Evolutionary conservation across 202 grass and related monocot species (phyloP).

Genomic region (Dendrocalamus latiflorus): DNA sequence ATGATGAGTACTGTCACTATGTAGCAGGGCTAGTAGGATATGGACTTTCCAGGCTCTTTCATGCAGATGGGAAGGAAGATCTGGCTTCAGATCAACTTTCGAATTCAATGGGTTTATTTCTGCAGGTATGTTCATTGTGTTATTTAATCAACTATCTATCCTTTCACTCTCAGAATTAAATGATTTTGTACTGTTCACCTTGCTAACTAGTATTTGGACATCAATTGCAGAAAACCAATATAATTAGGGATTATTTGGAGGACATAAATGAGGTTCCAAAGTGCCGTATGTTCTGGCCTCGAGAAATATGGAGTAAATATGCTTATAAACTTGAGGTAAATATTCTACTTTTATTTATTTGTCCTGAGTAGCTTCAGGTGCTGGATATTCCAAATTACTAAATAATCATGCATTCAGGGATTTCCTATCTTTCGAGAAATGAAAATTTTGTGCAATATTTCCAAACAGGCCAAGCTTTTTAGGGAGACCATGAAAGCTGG

Average conservation of each 20-base stretch:
- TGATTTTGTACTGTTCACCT: not conserved
- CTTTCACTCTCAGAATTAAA: not conserved
- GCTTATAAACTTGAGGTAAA: conserved; percentile 80
- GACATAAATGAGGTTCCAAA: conserved; percentile 96
- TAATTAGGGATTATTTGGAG: conserved; percentile 98
- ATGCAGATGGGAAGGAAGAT: conserved; percentile 67
- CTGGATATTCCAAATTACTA: too few relatives aligned
- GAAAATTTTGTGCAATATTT: too few relatives aligned
- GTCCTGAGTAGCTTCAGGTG: too few relatives aligned
- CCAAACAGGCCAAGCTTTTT: too few relatives aligned
- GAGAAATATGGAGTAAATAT: conserved; percentile 99
- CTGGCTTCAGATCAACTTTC: conserved; percentile 69
- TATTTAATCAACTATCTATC: too few relatives aligned
- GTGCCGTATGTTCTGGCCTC: conserved; percentile 99
- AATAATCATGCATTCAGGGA: too few relatives aligned
- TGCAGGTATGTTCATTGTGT: conserved; percentile 67
- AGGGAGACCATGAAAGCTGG: too few relatives aligned
- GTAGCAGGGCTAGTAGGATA: conserved; percentile 91
- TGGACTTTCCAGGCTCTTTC: conserved; percentile 92
- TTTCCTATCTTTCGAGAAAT: too few relatives aligned
- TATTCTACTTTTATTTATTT: too few relatives aligned
- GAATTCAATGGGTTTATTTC: conserved; percentile 96
- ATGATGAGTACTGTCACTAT: conserved; percentile 97
- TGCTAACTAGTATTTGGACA: too few relatives aligned
- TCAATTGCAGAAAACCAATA: conserved; percentile 98